Evolutionary conservation across 441 rosid species (phyloP), one percentile per base, ranked within the genome.

Genomic region (Populus trichocarpa): DNA sequence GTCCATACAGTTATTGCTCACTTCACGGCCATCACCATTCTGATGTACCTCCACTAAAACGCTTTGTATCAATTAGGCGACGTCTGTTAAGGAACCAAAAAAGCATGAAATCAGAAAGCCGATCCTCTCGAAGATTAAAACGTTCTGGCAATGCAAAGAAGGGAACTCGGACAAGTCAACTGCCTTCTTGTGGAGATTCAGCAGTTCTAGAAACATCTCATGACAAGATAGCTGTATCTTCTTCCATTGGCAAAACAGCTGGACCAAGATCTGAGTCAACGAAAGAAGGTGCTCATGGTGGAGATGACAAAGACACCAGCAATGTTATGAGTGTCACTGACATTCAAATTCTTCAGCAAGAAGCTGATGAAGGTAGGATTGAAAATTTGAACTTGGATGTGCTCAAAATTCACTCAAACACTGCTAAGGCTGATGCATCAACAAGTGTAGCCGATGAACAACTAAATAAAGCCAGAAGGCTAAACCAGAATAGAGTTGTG

Each of bases 1-100:
- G 99, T 76, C 82, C 80, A 1, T 96, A 91, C 80, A 90, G 85
- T 82, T 96, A 94, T 72, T 96, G 99, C 76, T 96, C 99, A 75
- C 87, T 96, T 35, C 98, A 96, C 25, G 95, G 98, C 28, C 93
- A 83, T 79, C 91, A 32, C 65, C 87, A 85, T 74, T 85, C 84
- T 26, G 70, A 18, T 82, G 77, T 83, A 25, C 90, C 92, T 22
- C 86, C 93, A 22, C 30, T 92, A 81, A 91, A 87, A 86, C 89
- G 86, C 75, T 85, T 90, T 80, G 88, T 87, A 68, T 90, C 96
- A 4, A 88, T 88, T 84, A 87, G 96, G 82, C 84, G 93, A 79
- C 88, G 82, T 36, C 65, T 78, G 74, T 33, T 86, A 72, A 87
- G 83, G 87, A 80, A 83, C 33, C 92, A 87, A 76, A 90, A 85